A percentile compares a stretch with the other conserved stretches of the same genome.
Conservation (phyloP, 495 filamentous ascomycete species). For the Entonaema liquescens region DNA sequence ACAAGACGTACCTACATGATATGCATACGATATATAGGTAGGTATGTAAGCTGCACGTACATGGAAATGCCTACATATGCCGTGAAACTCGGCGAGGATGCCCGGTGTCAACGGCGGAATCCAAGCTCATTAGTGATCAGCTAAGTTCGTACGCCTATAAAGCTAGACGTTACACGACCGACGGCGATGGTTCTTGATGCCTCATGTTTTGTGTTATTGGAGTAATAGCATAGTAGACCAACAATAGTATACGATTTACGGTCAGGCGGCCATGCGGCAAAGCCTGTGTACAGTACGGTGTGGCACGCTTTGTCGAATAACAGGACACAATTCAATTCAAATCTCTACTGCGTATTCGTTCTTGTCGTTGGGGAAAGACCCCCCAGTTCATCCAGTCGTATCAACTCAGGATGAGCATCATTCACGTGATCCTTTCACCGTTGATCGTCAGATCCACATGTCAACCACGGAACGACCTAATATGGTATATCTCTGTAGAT, state of each 20-base stretch:
- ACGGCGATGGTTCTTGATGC: neutral
- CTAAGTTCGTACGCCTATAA: neutral
- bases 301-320: neutral
- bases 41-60: neutral
- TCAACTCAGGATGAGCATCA: conserved; percentile 38
- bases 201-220: neutral
- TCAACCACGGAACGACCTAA: neutral
- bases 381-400: conserved; percentile 3
- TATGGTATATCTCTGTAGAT: neutral
- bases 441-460: neutral
- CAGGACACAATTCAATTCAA: neutral
- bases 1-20: neutral
- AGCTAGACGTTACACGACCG: neutral
- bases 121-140: neutral
- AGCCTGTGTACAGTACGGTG: neutral
- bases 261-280: neutral
- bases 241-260: too few relatives aligned
- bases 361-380: neutral
- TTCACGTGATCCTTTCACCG: conserved; percentile 36
- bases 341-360: neutral
- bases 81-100: conserved; percentile 23
- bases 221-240: conserved; percentile 1
- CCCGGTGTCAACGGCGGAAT: neutral
- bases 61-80: conserved; percentile 22
- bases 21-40: neutral